Conservation (phyloP, 1,284 basidiomycete genomes). For the Rhodotorula sp. region DNA sequence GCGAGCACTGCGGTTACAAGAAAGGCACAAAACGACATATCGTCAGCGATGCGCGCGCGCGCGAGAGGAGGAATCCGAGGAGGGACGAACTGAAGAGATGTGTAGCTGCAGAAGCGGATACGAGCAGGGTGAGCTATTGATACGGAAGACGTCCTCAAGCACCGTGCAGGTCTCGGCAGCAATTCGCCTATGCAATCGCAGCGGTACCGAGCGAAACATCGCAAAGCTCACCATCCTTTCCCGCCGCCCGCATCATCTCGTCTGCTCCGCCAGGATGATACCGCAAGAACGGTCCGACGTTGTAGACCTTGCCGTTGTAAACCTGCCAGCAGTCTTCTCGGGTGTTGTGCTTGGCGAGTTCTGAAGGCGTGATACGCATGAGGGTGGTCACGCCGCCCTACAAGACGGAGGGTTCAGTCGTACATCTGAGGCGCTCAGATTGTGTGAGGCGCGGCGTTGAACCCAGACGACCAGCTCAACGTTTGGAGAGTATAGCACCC, state of each 20-base stretch:
- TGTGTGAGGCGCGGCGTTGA: too few relatives aligned
- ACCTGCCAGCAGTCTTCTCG: constrained; percentile 90
- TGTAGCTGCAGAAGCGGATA: constrained; percentile 25
- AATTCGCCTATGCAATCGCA: background rate
- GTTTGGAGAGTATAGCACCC: background rate
- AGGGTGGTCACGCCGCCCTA: constrained; percentile 51
- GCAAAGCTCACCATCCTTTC: constrained; percentile 61
- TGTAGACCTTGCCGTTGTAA: constrained; percentile 93
- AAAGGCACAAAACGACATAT: background rate
- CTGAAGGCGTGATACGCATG: constrained; percentile 73
- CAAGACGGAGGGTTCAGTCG: too few relatives aligned
- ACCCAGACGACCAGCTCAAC: too few relatives aligned
- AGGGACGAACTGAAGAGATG: constrained; percentile 73
- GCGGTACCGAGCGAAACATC: background rate
- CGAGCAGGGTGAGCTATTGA: background rate
- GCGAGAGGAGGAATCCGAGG: background rate
- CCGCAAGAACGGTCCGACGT: constrained; percentile 85
- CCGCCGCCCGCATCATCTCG: constrained; percentile 93
- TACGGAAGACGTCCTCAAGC: too few relatives aligned
- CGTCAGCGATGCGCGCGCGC: background rate
- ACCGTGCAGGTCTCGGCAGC: too few relatives aligned
- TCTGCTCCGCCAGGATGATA: constrained; percentile 94
- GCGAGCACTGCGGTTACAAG: constrained; percentile 50
- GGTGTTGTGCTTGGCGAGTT: constrained; percentile 78
- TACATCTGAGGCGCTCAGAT: too few relatives aligned